Conservation (phyloP, 148 eudicot species). For the Gaultheria prostrata region DNA sequence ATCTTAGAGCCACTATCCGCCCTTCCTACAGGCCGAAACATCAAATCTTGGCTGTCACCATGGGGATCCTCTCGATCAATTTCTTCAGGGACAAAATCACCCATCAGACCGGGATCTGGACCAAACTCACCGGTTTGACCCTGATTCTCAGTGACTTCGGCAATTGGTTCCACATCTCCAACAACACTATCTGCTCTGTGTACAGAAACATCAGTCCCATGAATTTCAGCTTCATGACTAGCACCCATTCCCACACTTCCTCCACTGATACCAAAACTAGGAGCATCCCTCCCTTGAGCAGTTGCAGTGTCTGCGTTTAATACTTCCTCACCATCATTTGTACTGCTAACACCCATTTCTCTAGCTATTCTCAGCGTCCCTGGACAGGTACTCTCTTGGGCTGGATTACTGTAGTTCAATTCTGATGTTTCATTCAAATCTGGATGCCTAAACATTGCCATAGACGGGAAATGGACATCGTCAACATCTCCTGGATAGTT, state of each 20-base stretch:
- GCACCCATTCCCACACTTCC: constrained; percentile 99
- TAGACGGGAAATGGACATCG: constrained; percentile 65
- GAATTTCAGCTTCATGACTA: constrained; percentile 98
- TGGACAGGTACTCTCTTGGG: constrained; percentile 91
- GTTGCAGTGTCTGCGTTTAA: constrained; percentile 79
- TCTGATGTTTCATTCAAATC: constrained; percentile 78
- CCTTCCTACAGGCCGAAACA: constrained; percentile 73
- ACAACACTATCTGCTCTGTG: constrained; percentile 83
- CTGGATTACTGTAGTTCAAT: constrained; percentile 79
- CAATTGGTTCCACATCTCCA: constrained; percentile 88
- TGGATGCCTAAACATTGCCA: constrained; percentile 43
- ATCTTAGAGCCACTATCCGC: constrained; percentile 96
- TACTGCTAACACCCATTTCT: constrained; percentile 96
- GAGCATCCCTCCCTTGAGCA: constrained; percentile 73
- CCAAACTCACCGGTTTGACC: constrained; percentile 90
- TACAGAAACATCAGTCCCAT: constrained; percentile 77
- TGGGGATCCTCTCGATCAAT: constrained; percentile 85
- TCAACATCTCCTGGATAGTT: constrained; percentile 83
- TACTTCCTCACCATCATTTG: constrained; percentile 91
- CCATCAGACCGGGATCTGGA: constrained; percentile 62
- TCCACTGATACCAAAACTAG: constrained; percentile 89
- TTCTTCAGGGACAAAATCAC: constrained; percentile 74
- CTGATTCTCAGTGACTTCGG: constrained; percentile 92
- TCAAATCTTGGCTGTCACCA: constrained; percentile 89
- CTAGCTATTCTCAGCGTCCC: constrained; percentile 56